phyloP scores from a whole-genome alignment of 2,329 filamentous ascomycete genomes.

The Aspergillus unguis region DNA sequence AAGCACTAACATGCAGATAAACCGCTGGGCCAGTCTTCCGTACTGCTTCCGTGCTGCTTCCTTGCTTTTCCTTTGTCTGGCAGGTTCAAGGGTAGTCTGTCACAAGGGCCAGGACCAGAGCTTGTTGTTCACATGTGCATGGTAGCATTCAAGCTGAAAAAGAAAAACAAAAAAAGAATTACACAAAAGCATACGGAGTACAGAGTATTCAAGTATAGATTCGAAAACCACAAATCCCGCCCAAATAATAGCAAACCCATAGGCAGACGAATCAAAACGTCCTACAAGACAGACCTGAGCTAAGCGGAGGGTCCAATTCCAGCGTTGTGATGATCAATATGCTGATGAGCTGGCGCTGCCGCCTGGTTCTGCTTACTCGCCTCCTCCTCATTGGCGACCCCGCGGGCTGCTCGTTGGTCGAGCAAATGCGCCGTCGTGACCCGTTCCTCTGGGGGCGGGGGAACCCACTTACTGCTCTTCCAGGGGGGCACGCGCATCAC shows the following conservation, averaged over 20 bases:
- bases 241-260: not conserved
- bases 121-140: too few species aligned
- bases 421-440: conserved; percentile 21
- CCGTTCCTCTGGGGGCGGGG: conserved; percentile 22
- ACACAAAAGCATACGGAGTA: too few species aligned
- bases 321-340: conserved; percentile 20
- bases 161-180: too few species aligned
- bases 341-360: conserved; percentile 18
- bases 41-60: too few species aligned
- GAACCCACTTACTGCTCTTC: conserved; percentile 51
- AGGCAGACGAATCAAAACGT: not conserved
- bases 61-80: too few species aligned
- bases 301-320: not conserved
- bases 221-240: too few species aligned
- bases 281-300: not conserved
- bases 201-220: too few species aligned
- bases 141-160: too few species aligned
- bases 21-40: too few species aligned
- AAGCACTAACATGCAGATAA: too few species aligned
- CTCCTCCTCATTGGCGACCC: conserved; percentile 18
- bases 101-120: too few species aligned
- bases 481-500: conserved; percentile 59
- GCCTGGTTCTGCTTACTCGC: conserved; percentile 11
- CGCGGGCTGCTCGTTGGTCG: conserved; percentile 19
- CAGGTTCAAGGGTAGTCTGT: too few species aligned